Base-by-base conservation (phyloP, 441 rosid genomes). In the Biscutella auriculata region DNA sequence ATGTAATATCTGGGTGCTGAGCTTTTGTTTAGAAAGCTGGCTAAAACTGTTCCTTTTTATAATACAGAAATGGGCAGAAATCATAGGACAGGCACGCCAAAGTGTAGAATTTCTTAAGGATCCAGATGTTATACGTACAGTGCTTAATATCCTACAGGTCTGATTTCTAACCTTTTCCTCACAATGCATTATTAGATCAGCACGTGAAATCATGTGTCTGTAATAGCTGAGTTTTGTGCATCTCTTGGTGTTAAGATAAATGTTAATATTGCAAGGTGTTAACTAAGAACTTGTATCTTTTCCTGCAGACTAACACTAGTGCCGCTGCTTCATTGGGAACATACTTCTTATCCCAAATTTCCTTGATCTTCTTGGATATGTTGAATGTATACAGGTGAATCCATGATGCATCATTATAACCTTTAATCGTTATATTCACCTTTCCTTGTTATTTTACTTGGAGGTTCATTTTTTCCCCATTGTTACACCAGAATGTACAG, bases 351-450 rank as follows among this genome's bases (percentile, higher is more conserved):
- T 40, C 96, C 11, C 99, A 95, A 73, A 91, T 95, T 21, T 80
- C 98, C 53, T 55, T 82, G 64, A 91, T 95, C 68, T 95, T 95
- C 76, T 64, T 95, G 85, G 99, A 95, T 78, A 91, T 95, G 99
- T 87, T 95, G 65, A 95, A 91, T 59, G 96, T 95, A 16, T 95
- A 95, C 77, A 91, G 90, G 99, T 95, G 79, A 62, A 57, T 32
- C 16, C 49, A 44, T 33, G n/a, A 36, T 46, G 42, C 52, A n/a
- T 50, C 34, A 15, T 6, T 53, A n/a, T 34, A 17, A 25, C 27
- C 26, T 32, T 33, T 30, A 23, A 29, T 21, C 44, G 68, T 11
- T 9, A 16, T 6, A 36, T 3, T 30, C 12, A 9, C 37, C 16
- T 12, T 7, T 34, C 39, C 26, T 54, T 37, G 39, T 26, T 46